Base-by-base conservation (phyloP, 192 early-diverging fungal genomes). In the Entomortierella chlamydospora region DNA sequence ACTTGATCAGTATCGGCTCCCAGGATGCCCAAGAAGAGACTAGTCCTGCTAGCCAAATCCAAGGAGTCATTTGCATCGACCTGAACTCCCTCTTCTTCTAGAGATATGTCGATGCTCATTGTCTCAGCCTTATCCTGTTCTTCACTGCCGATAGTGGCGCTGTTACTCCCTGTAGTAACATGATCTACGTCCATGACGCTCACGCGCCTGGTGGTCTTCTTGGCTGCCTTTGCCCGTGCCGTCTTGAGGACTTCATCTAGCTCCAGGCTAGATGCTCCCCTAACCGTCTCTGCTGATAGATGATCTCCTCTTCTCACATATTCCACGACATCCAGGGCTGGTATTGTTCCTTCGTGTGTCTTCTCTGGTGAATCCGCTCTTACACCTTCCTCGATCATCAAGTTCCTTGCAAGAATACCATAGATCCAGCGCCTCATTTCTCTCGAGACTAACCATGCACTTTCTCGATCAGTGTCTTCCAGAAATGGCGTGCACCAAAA, bases 401-500 rank as follows among this genome's bases (percentile, higher is more conserved):
- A 17, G 39, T 65, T 49, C 50, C 53, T 17, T 7, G 53, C 28
- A 53, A 79, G 29, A 52, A 73, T 64, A 18, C 82, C 74, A 67
- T 88, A 88, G 4, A 84, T 60, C 61, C 71, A 81, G 25, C 82
- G 72, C 29, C 86, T 68, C 31, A 88, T 31, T 29, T 80, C 68
- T 41, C 79, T 66, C 8, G 84, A 83, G 1, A 71, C 70, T 25
- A 79, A 17, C 83, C 84, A 84, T 26, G 81, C 73, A 29, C 58
- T 70, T 58, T 78, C 81, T 28, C 71, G 64, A 45, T 81, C 70
- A 18, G 69, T 61, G 43, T 88, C 86, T 59, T 88, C 86, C 41
- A 88, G 31, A 61, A 86, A 84, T 3, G 83, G 65, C n/a, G 66
- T 68, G 28, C 78, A 78, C 86, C 86, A 88, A 55, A 85, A 86